A percentile compares a stretch with the other conserved stretches of the same genome.
These are phyloP conservation scores for Pinus taeda DNA, from an alignment of 75 land plant genomes.

Conservation along the genomic window DNA sequence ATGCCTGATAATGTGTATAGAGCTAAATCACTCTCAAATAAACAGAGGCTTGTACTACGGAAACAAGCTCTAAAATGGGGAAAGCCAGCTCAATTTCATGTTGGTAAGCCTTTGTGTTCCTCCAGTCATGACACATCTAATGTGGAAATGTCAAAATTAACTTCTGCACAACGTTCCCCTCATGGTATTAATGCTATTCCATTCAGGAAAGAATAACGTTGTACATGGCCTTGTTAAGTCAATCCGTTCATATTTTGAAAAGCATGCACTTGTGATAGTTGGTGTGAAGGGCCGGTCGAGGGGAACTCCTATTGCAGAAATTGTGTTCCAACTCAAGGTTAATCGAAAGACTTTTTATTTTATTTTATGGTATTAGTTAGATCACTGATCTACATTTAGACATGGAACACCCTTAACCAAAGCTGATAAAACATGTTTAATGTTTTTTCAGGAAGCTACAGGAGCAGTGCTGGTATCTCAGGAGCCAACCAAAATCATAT, in stretches of 20 bases:
- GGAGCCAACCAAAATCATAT: slow-evolving; percentile 82
- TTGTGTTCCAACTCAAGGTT: slow-evolving; percentile 78
- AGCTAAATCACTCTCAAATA: slow-evolving; percentile 64
- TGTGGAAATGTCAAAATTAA: neutral
- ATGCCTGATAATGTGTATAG: slow-evolving; percentile 12
- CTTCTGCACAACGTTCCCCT: neutral
- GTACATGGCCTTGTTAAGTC: slow-evolving; percentile 75
- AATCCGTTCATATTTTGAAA: slow-evolving; percentile 68
- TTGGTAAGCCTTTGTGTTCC: slow-evolving; percentile 53
- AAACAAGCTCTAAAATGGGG: slow-evolving; percentile 72
- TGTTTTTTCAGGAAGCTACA: slow-evolving; percentile 77
- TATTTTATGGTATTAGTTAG: neutral
- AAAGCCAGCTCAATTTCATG: slow-evolving; percentile 61
- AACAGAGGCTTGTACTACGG: slow-evolving; percentile 76
- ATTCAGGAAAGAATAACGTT: slow-evolving; percentile 75
- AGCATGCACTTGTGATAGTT: slow-evolving; percentile 78
- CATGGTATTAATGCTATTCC: neutral
- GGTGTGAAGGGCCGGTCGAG: slow-evolving; percentile 83
- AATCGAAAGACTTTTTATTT: slow-evolving; percentile 4
- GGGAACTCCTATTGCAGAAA: slow-evolving; percentile 81
- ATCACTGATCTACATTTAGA: neutral
- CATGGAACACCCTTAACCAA: neutral
- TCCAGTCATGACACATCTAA: neutral
- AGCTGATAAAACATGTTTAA: neutral
- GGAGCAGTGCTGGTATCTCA: slow-evolving; percentile 77